Base-by-base conservation (phyloP, 2,329 filamentous ascomycete species). In the Kalmusia sp. region DNA sequence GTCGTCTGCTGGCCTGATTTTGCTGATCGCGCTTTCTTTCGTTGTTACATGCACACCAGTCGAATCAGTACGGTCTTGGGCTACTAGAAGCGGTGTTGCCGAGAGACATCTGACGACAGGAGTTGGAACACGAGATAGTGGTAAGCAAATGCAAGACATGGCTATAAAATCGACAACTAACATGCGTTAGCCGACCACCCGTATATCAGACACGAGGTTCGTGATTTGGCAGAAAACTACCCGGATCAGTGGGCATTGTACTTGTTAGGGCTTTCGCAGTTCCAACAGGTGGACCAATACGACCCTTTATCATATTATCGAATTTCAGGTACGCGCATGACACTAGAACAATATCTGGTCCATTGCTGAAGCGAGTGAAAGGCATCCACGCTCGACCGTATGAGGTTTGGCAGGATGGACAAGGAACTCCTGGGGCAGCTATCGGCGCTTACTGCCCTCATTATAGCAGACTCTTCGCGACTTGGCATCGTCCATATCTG, bases 401-500 rank as follows among this genome's bases (percentile, higher is more conserved):
- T 57, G 72, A 72, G 17, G 66, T 59, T 12, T 73, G 69, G 67
- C 59, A 69, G 25, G 59, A 69, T 27, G 70, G 64, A 6, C 56
- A 62, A 27, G 68, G 69, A 6, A 34, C 68, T 41, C 55, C 64
- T 2, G 62, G 59, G 1, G 58, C 35, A 3, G 5, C 22, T 30
- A 14, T 47, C 6, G 44, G 55, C 1, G 90, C 91, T 21, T 96
- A 93, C 67, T 96, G 92, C 69, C 84, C 85, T 4, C 92, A 96
- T 71, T 84, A 81, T 22, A 92, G 90, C 3, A 85, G 89, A 28
- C 76, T 96, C 12, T 95, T 96, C 69, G 82, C 89, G n/a, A 83
- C 86, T 25, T 96, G 92, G 92, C 92, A 96, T 78, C 83, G 92
- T 19, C 89, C 91, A 0, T 96, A 95, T 71, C 77, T 96, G 33